A percentile compares a stretch with the other conserved stretches of the same genome.
Conservation (phyloP, 2,329 filamentous ascomycete species). For the Piedraia hortae region DNA sequence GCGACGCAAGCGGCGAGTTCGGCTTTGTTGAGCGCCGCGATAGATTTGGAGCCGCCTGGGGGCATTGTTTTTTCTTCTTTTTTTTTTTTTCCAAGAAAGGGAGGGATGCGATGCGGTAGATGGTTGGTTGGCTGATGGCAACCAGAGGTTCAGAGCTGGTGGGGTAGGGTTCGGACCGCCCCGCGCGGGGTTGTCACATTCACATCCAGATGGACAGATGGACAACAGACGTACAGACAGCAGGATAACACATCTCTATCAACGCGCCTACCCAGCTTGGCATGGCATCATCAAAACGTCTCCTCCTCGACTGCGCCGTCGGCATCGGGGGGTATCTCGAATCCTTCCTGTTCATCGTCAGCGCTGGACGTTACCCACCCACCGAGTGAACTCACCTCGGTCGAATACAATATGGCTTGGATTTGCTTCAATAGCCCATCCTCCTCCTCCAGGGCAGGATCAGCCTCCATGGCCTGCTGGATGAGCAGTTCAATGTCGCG, state of each 20-base stretch:
- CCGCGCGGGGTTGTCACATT: too few relatives aligned
- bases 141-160: too few relatives aligned
- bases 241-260: too few relatives aligned
- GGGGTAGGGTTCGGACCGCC: too few relatives aligned
- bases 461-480: constrained; percentile 75
- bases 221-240: too few relatives aligned
- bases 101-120: too few relatives aligned
- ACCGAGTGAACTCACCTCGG: constrained; percentile 30
- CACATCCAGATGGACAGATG: too few relatives aligned
- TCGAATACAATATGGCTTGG: constrained; percentile 89
- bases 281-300: constrained; percentile 30
- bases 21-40: constrained; percentile 82
- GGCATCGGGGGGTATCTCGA: constrained; percentile 65
- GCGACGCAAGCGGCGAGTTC: constrained; percentile 76
- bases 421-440: constrained; percentile 88
- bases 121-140: too few relatives aligned
- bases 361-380: background rate
- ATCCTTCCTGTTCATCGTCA: constrained; percentile 20
- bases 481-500: constrained; percentile 87
- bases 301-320: constrained; percentile 39
- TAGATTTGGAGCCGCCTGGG: too few relatives aligned
- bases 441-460: constrained; percentile 80
- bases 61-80: too few relatives aligned
- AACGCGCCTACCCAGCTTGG: too few relatives aligned
- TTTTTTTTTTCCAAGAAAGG: too few relatives aligned